Evolutionary conservation across 2,329 filamentous ascomycete species (phyloP), one percentile per base, ranked within the genome.

Genomic region (Hypoxylon sp.): DNA sequence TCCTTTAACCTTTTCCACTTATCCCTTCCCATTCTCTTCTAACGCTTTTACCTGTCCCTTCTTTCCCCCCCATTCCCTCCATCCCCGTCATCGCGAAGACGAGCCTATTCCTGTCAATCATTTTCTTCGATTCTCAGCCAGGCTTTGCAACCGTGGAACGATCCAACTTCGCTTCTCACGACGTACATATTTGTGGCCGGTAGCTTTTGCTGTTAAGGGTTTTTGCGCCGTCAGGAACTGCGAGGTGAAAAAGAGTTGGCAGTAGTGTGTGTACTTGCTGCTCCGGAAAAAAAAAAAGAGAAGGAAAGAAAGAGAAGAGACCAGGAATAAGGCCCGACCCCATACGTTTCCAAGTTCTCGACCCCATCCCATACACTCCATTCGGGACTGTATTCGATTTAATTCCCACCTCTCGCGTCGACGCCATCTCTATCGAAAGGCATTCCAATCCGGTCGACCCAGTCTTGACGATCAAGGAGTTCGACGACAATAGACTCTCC

Each of bases 101-200:
- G 68, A 73, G 65, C 69, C 69, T 66, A 62, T 66, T 67, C 70
- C 70, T 71, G 70, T 73, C 70, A 71, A 72, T 71, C 67, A 63
- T 69, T 68, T 57, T 58, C 24, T 72, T 72, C 68, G 68, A 71
- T 73, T 73, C 70, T 72, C 64, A 73, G 66, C 72, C 62, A 71
- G 70, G 67, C 68, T 67, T 69, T 71, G 66, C 65, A 67, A 66
- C 56, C 58, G 68, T 71, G 69, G 65, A 69, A 70, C 70, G 67
- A 71, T 59, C 72, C 70, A 73, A 70, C 70, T 72, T 74, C 72
- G 70, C 69, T 73, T 73, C 71, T 69, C 66, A 72, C 71, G 64
- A 70, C 69, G 54, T 70, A 69, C 48, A 62, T 66, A 65, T 50
- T 67, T 63, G 57, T 63, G 54, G 62, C 64, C 66, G 62, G 54